phyloP scores from a whole-genome alignment of 2,329 filamentous ascomycete species.

The Aspergillus unguis region DNA sequence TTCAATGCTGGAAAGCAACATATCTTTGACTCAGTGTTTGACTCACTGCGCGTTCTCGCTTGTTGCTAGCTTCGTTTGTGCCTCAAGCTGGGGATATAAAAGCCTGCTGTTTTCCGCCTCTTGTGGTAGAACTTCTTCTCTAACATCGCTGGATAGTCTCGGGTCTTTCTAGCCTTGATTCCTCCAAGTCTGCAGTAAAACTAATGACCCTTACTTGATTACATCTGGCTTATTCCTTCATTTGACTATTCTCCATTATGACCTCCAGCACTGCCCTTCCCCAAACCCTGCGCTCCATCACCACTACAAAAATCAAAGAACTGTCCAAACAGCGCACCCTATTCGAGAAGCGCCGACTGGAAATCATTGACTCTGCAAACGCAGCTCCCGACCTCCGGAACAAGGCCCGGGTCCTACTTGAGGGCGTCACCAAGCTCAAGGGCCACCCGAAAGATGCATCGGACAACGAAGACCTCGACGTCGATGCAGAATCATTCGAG shows the following conservation, averaged over 20 bases:
- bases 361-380: conserved; percentile 38
- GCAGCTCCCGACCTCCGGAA: conserved; percentile 27
- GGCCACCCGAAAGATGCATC: conserved; percentile 35
- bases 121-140: background rate
- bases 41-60: background rate
- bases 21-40: background rate
- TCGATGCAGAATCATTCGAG: conserved; percentile 13
- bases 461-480: conserved; percentile 33
- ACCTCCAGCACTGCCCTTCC: conserved; percentile 42
- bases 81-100: background rate
- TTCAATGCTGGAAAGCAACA: background rate
- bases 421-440: conserved; percentile 39
- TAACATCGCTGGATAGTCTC: background rate
- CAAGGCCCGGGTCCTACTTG: conserved; percentile 33
- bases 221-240: background rate
- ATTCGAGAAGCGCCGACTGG: conserved; percentile 49
- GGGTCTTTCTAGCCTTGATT: background rate
- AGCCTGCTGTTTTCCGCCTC: background rate
- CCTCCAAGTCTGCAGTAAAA: too few species aligned
- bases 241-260: conserved; percentile 19
- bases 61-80: background rate
- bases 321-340: conserved; percentile 51
- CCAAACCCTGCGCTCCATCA: conserved; percentile 55
- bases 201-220: too few species aligned
- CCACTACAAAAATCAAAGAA: conserved; percentile 56